Percentiles rank a stretch among this genome's conserved stretches.
phyloP scores from a whole-genome alignment of 352 stramenopile species.

The Phytophthora nicotianae region DNA sequence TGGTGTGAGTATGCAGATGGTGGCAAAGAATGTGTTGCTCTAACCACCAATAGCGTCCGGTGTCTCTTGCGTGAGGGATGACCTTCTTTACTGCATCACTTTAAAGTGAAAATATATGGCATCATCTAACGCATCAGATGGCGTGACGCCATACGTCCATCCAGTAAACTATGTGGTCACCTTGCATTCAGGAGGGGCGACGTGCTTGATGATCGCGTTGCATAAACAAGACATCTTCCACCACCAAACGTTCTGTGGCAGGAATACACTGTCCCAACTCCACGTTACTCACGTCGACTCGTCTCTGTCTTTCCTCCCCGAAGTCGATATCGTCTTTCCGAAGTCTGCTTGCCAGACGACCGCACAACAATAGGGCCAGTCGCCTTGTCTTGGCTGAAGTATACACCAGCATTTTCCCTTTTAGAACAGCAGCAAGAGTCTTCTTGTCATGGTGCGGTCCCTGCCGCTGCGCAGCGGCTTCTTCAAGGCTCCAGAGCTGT shows the following conservation, averaged over 20 bases:
- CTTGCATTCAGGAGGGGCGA: constrained; percentile 1
- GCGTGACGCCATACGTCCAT: background rate
- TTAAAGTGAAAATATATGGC: background rate
- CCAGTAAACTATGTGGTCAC: background rate
- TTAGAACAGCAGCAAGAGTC: background rate
- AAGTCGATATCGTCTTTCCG: constrained; percentile 22
- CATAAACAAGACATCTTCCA: background rate
- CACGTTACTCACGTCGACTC: constrained; percentile 4
- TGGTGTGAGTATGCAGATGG: constrained; percentile 1
- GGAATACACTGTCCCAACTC: constrained; percentile 2
- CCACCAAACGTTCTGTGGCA: background rate
- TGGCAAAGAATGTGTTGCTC: background rate
- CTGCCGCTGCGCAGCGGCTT: constrained; percentile 80
- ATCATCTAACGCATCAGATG: background rate
- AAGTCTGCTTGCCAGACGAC: constrained; percentile 11
- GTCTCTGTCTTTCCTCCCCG: constrained; percentile 14
- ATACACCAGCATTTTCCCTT: constrained; percentile 20
- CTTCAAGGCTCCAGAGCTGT: constrained; percentile 69
- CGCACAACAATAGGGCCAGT: constrained; percentile 36
- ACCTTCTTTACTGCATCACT: background rate
- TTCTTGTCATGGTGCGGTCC: constrained; percentile 71
- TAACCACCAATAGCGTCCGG: background rate
- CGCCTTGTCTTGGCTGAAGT: constrained; percentile 15
- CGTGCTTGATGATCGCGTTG: background rate
- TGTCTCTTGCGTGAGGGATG: background rate